These are phyloP conservation scores for Cinnamomum micranthum DNA, from an alignment of 164 flowering plant species.

Conservation along the genomic window DNA sequence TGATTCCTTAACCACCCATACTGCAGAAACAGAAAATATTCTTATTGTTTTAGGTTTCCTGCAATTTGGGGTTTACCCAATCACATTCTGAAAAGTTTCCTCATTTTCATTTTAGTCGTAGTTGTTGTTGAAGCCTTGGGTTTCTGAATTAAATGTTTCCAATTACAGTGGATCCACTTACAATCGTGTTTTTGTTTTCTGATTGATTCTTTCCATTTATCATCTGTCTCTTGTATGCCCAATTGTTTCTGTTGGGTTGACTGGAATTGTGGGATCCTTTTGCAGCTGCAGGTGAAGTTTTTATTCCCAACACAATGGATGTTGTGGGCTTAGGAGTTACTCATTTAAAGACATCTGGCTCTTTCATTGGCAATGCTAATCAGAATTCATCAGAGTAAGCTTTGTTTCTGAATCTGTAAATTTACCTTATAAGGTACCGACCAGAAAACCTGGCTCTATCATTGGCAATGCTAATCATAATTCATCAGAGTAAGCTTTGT, in stretches of 20 bases:
- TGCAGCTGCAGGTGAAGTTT: slow-evolving; percentile 4
- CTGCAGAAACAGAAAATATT: too few relatives aligned
- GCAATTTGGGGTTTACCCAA: too few relatives aligned
- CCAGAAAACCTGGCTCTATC: background rate
- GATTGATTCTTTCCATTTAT: too few relatives aligned
- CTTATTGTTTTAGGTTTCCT: too few relatives aligned
- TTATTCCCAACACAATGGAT: slow-evolving; percentile 3
- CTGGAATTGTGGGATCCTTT: background rate
- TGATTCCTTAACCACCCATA: too few relatives aligned
- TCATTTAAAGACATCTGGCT: background rate
- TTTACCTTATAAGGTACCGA: background rate
- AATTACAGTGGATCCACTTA: too few relatives aligned
- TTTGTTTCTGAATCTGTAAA: background rate
- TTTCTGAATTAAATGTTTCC: too few relatives aligned
- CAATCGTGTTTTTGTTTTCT: too few relatives aligned
- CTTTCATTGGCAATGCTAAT: background rate
- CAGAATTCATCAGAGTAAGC: background rate
- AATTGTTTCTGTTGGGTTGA: background rate
- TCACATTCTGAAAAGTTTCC: too few relatives aligned
- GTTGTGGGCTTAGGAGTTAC: background rate
- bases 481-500: background rate
- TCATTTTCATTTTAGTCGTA: too few relatives aligned
- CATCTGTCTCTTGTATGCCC: too few relatives aligned
- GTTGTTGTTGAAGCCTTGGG: too few relatives aligned
- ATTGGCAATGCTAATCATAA: background rate